Evolutionary conservation across 2,329 filamentous ascomycete genomes (phyloP), one percentile per base, ranked within the genome.

Genomic region (Cladophialophora immunda): DNA sequence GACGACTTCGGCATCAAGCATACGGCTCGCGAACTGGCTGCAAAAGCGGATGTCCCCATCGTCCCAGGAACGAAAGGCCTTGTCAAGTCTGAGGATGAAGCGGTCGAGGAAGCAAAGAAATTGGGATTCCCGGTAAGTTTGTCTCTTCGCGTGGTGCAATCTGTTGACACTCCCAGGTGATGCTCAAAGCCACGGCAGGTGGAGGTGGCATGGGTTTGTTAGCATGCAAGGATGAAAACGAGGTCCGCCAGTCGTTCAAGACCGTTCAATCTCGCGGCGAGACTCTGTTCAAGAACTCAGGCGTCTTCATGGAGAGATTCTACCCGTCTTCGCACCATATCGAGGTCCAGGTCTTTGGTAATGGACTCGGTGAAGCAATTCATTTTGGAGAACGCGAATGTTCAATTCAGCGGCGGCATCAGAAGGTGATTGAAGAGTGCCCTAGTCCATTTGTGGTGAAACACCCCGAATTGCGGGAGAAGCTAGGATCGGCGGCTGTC

Each of bases 401-500:
- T 79, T 94, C 91, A 59, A 86, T 97, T 13, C 93, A 97, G 79
- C 83, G 93, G 70, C 83, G 93, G 47, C 93, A 97, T 76, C 93
- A 97, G 77, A 97, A 97, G 81, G 91, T 97, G 50, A 85, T 97
- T 25, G 93, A 97, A 77, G 93, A 97, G 78, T 93, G 91, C 2
- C 93, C 93, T 0, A 92, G 92, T 15, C 92, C 93, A 0, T 89
- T 89, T 66, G 80, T 87, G 0, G 78, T 79, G 57, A 79, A 74
- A 50, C 78, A 83, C 61, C 76, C 77, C 82, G 87, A 77, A 85
- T 88, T 87, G 83, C 90, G 74, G 77, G 87, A 81, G 85, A 88
- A 77, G 85, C 87, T 87, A 13, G 78, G 81, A 0, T 88, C 89
- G 2, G 85, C 90, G 13, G 92, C 93, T 3, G 90, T 96, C 4